Percentiles rank a stretch among this genome's conserved stretches.
Evolutionary conservation across 108 stramenopile genomes (phyloP).

Genomic region (Pseudonitzschia delicatissima): DNA sequence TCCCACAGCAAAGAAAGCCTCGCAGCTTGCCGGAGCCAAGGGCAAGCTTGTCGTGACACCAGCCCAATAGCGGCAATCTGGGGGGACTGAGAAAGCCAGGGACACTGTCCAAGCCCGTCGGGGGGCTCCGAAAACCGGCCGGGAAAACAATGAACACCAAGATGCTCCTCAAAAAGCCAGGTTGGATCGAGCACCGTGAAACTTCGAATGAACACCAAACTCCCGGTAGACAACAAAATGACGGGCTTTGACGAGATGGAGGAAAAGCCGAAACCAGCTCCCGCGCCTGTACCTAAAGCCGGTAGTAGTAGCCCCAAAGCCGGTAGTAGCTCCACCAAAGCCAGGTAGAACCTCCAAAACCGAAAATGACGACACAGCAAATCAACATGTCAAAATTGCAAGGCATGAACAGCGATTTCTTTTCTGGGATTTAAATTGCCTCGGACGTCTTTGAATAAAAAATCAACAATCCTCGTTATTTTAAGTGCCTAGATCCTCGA

Average conservation of each 20-base stretch:
- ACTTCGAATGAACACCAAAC: constrained; percentile 51
- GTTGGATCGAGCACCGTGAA: constrained; percentile 22
- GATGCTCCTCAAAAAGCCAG: constrained; percentile 58
- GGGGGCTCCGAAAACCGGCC: constrained; percentile 68
- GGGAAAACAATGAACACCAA: constrained; percentile 32
- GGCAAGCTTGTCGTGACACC: constrained; percentile 64
- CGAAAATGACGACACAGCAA: constrained; percentile 60
- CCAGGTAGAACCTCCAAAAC: constrained; percentile 39
- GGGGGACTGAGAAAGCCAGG: constrained; percentile 6
- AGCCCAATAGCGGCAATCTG: constrained; percentile 47
- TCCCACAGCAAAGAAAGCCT: constrained; percentile 70
- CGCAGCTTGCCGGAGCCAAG: constrained; percentile 52
- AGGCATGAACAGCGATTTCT: constrained; percentile 84
- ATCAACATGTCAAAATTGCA: constrained; percentile 65
- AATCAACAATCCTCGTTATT: too few relatives aligned
- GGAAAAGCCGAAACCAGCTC: constrained; percentile 44
- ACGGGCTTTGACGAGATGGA: constrained; percentile 66
- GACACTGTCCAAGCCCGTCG: constrained; percentile 11
- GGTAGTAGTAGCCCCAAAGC: constrained; percentile 15
- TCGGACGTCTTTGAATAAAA: too few relatives aligned
- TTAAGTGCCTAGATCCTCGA: too few relatives aligned
- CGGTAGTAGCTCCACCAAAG: constrained; percentile 30
- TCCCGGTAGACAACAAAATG: constrained; percentile 20
- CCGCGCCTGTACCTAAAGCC: constrained; percentile 40
- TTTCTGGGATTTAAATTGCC: constrained; percentile 55